A percentile compares a stretch with the other conserved stretches of the same genome.
Evolutionary conservation across 2,329 filamentous ascomycete species (phyloP).

Genomic region (Aspergillus sp.): DNA sequence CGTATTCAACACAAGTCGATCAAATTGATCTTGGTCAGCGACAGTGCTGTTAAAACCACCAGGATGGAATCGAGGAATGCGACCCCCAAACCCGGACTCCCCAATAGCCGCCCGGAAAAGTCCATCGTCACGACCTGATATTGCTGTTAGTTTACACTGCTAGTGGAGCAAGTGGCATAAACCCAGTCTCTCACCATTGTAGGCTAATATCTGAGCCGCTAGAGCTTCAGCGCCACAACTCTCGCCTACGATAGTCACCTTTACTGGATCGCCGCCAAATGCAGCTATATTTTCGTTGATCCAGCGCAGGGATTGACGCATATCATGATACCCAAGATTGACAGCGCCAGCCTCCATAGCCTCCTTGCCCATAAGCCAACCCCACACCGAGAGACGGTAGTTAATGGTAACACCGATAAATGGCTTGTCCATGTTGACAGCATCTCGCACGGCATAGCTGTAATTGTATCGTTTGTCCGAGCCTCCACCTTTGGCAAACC

Average conservation of each 20-base stretch:
- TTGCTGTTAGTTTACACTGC: conserved; percentile 16
- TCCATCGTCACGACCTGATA: conserved; percentile 22
- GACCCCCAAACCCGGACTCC: conserved; percentile 16
- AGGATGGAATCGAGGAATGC: not conserved
- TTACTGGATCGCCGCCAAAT: no score
- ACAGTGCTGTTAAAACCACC: no score
- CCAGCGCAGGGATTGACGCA: conserved; percentile 17
- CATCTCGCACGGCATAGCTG: conserved; percentile 22
- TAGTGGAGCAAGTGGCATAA: conserved; percentile 3
- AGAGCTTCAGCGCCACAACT: no score
- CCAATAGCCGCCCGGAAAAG: conserved; percentile 24
- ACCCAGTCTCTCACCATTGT: conserved; percentile 13
- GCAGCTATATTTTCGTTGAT: no score
- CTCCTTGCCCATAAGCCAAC: conserved; percentile 47
- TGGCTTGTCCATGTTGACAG: conserved; percentile 49
- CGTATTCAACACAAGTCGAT: no score
- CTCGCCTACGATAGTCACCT: no score
- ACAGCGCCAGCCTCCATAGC: conserved; percentile 25
- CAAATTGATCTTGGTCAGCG: no score
- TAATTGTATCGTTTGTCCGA: conserved; percentile 1
- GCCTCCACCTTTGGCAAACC: conserved; percentile 44
- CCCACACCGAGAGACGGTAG: conserved; percentile 50
- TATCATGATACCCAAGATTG: conserved; percentile 35
- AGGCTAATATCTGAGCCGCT: no score
- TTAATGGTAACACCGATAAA: conserved; percentile 54